These are phyloP conservation scores for Xylaria intraflava DNA, from an alignment of 495 filamentous ascomycete genomes.

Conservation along the genomic window DNA sequence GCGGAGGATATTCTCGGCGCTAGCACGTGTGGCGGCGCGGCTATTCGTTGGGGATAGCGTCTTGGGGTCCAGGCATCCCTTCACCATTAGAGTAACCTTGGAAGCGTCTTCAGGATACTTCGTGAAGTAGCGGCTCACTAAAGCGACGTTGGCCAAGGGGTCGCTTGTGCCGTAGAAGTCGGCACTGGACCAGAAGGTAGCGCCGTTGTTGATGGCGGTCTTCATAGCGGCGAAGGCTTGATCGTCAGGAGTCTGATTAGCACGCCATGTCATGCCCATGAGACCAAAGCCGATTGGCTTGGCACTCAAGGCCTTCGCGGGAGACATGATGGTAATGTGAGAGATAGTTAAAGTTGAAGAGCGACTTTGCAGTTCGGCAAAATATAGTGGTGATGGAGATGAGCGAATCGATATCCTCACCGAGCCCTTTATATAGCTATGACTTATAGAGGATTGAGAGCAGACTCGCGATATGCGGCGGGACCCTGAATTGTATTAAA, in stretches of 20 bases:
- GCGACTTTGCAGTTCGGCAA: no score
- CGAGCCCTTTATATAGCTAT: no score
- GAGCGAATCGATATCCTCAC: no score
- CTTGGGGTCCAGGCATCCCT: not conserved
- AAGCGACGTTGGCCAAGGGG: slow-evolving; percentile 33
- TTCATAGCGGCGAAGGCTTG: slow-evolving; percentile 57
- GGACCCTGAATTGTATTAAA: no score
- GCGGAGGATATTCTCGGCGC: slow-evolving; percentile 41
- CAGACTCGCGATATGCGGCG: no score
- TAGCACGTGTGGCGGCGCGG: slow-evolving; percentile 52
- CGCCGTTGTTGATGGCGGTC: slow-evolving; percentile 50
- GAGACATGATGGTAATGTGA: not conserved
- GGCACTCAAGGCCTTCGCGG: not conserved
- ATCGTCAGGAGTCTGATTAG: slow-evolving; percentile 36
- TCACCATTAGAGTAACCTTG: slow-evolving; percentile 24
- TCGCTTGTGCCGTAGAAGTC: slow-evolving; percentile 45
- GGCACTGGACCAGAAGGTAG: slow-evolving; percentile 64
- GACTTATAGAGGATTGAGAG: no score
- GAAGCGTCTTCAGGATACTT: slow-evolving; percentile 54
- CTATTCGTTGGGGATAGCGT: slow-evolving; percentile 33
- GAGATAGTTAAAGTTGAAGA: no score
- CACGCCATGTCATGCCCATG: not conserved
- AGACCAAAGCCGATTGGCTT: not conserved
- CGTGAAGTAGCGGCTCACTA: slow-evolving; percentile 55
- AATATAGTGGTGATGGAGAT: no score